These are phyloP conservation scores for Golubevia pallescens DNA, from an alignment of 1,284 basidiomycete species.

Conservation along the genomic window DNA sequence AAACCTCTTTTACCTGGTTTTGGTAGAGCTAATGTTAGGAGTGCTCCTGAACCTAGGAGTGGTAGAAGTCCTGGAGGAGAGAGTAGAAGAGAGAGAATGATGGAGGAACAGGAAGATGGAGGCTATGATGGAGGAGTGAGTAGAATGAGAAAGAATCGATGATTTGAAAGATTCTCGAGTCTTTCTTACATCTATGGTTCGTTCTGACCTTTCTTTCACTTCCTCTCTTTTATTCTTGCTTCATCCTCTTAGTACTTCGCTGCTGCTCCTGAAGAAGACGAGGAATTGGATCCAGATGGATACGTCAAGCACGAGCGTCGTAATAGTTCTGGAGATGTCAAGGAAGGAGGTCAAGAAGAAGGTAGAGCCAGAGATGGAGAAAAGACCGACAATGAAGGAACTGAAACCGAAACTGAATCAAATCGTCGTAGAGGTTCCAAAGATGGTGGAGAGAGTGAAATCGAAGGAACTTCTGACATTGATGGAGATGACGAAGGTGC, in stretches of 20 bases:
- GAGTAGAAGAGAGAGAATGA: constrained; percentile 70
- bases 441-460: too few species aligned
- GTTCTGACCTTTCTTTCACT: too few species aligned
- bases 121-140: constrained; percentile 75
- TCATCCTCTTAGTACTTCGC: constrained; percentile 35
- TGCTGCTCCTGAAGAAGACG: constrained; percentile 35
- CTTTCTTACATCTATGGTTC: constrained; percentile 72
- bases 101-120: constrained; percentile 86
- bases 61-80: constrained; percentile 71
- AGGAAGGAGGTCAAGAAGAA: constrained; percentile 1
- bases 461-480: too few species aligned
- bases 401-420: constrained; percentile 2
- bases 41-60: constrained; percentile 71
- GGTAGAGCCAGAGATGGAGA: constrained; percentile 1
- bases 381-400: constrained; percentile 5
- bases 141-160: too few species aligned
- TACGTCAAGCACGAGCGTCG: constrained; percentile 58
- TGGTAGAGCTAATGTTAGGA: constrained; percentile 81
- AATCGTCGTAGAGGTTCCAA: too few species aligned
- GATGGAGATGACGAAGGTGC: constrained; percentile 10
- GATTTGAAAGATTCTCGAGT: too few species aligned
- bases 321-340: constrained; percentile 7
- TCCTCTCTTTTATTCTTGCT: neutral
- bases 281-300: constrained; percentile 54
- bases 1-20: constrained; percentile 90